Evolutionary conservation across 345 rosid species (phyloP).

Genomic region (Leavenworthia alabamica): DNA sequence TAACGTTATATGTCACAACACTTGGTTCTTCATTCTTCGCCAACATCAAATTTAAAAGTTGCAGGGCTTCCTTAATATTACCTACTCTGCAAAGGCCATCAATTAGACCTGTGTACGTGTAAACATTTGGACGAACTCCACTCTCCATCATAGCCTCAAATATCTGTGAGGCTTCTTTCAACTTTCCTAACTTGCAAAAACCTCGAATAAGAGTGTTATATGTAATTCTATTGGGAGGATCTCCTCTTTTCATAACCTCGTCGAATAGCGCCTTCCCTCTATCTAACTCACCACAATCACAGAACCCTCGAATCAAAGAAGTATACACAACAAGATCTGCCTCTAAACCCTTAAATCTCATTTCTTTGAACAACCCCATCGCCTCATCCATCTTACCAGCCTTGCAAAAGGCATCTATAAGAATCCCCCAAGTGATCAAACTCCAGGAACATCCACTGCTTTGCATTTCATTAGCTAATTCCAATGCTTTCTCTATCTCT

Average conservation of each 20-base stretch:
- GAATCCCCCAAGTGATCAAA: conserved; percentile 37
- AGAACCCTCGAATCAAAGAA: conserved; percentile 28
- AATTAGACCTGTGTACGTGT: conserved; percentile 42
- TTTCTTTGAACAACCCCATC: conserved; percentile 33
- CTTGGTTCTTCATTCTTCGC: conserved; percentile 44
- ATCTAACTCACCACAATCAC: conserved; percentile 32
- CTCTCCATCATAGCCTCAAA: conserved; percentile 39
- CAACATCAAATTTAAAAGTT: conserved; percentile 45
- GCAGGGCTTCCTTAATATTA: conserved; percentile 43
- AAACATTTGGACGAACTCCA: conserved; percentile 47
- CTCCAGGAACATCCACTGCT: conserved; percentile 31
- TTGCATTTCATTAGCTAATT: conserved; percentile 43
- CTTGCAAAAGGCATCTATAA: conserved; percentile 58
- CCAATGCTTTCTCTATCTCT: conserved; percentile 34
- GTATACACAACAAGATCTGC: conserved; percentile 43
- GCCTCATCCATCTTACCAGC: conserved; percentile 49
- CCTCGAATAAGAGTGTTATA: conserved; percentile 40
- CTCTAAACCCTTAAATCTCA: conserved; percentile 40
- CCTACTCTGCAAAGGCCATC: conserved; percentile 53
- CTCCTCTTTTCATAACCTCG: conserved; percentile 43
- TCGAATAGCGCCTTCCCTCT: conserved; percentile 40
- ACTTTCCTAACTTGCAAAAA: conserved; percentile 42
- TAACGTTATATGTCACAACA: conserved; percentile 46
- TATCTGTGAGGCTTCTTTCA: conserved; percentile 41
- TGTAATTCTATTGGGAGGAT: conserved; percentile 37